These are phyloP conservation scores for Quercus gilva DNA, from an alignment of 306 rosid species.

Conservation along the genomic window DNA sequence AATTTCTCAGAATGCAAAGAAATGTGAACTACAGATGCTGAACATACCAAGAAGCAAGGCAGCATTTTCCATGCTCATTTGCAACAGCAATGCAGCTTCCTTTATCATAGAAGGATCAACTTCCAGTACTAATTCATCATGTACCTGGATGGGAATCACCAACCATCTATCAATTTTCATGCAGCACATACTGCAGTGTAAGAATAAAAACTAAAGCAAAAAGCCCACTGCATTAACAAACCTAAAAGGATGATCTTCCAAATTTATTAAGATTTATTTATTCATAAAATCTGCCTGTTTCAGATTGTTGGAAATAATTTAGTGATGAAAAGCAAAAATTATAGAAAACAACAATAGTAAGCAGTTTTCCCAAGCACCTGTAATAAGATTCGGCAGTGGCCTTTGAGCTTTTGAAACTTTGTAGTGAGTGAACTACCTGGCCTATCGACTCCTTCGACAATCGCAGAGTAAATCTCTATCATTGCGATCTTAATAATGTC, in stretches of 20 bases:
- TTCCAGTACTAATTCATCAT: conserved; percentile 93
- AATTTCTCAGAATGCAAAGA: conserved; percentile 4
- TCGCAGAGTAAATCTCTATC: conserved; percentile 65
- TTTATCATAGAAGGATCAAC: conserved; percentile 70
- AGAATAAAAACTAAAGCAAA: neutral
- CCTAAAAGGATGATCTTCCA: neutral
- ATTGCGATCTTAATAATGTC: conserved; percentile 91
- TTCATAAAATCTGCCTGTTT: neutral
- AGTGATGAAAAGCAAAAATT: neutral
- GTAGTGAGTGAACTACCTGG: conserved; percentile 39
- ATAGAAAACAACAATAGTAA: neutral
- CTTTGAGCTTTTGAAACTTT: conserved; percentile 48
- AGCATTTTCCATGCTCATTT: conserved; percentile 90
- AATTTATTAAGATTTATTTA: neutral
- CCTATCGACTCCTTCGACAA: conserved; percentile 37
- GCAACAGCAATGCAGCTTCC: conserved; percentile 76
- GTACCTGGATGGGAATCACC: conserved; percentile 60
- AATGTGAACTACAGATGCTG: neutral
- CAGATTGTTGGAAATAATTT: conserved; percentile 1
- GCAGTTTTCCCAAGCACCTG: conserved; percentile 47
- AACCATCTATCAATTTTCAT: neutral
- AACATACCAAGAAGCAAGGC: conserved; percentile 75
- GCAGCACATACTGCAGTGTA: neutral
- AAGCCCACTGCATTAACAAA: neutral
- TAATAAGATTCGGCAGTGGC: conserved; percentile 71